Evolutionary conservation across 2,329 filamentous ascomycete genomes (phyloP).

Genomic region (Fusarium nelsonii): DNA sequence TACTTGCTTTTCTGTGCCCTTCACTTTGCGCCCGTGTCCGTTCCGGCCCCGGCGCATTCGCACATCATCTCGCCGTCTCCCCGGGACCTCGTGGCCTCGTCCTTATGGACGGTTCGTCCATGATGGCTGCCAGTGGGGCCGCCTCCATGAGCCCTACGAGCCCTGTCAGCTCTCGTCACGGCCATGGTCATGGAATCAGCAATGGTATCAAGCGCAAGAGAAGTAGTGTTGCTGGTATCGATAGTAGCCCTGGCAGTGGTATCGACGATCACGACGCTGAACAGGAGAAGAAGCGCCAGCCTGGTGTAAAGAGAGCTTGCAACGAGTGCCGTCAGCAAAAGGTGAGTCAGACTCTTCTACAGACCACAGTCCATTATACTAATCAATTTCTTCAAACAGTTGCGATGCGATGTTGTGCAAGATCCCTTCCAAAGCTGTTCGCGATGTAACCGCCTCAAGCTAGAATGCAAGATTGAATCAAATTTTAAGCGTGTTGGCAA

Average conservation of each 20-base stretch:
- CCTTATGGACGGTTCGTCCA: constrained; percentile 63
- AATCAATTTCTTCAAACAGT: constrained; percentile 57
- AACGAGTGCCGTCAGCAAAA: constrained; percentile 90
- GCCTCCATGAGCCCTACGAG: constrained; percentile 67
- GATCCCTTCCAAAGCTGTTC: constrained; percentile 83
- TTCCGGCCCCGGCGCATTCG: constrained; percentile 31
- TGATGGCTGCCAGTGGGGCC: constrained; percentile 59
- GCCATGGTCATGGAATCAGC: constrained; percentile 58
- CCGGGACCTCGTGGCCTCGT: constrained; percentile 31
- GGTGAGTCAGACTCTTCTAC: constrained; percentile 62
- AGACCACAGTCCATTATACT: constrained; percentile 9
- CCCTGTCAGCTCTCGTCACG: constrained; percentile 65
- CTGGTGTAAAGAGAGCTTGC: constrained; percentile 81
- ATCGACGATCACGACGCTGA: constrained; percentile 68
- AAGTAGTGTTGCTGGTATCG: constrained; percentile 63
- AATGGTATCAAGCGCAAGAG: constrained; percentile 67
- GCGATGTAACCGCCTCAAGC: constrained; percentile 81
- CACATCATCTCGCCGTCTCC: constrained; percentile 18
- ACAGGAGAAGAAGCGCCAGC: constrained; percentile 72
- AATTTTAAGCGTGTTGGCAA: constrained; percentile 90
- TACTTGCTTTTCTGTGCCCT: constrained; percentile 19
- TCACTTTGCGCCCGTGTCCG: constrained; percentile 27
- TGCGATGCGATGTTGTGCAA: constrained; percentile 86
- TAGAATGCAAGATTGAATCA: constrained; percentile 87
- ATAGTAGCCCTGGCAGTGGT: constrained; percentile 71